A percentile compares a stretch with the other conserved stretches of the same genome.
Conservation (phyloP, 2,329 filamentous ascomycete species). For the Corynespora cassiicola region DNA sequence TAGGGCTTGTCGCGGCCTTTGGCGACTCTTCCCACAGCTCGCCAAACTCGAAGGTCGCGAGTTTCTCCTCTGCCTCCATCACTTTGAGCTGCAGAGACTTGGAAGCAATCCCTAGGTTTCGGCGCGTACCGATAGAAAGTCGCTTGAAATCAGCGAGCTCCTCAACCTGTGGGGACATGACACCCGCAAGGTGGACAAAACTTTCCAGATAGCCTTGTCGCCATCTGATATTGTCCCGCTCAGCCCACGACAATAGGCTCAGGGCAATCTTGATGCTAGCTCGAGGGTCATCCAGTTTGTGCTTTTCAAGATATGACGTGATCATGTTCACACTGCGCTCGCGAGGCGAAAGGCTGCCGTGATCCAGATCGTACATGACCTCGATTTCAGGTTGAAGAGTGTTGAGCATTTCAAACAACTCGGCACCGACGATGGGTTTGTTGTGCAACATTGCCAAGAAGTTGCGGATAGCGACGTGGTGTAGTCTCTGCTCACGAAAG, state of each 20-base stretch:
- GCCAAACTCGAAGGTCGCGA: slow-evolving; percentile 65
- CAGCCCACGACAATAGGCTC: slow-evolving; percentile 70
- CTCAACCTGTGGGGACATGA: slow-evolving; percentile 56
- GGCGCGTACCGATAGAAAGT: slow-evolving; percentile 67
- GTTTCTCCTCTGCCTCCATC: slow-evolving; percentile 66
- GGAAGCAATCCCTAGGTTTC: slow-evolving; percentile 67
- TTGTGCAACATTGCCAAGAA: slow-evolving; percentile 71
- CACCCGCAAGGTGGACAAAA: slow-evolving; percentile 71
- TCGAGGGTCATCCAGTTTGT: slow-evolving; percentile 69
- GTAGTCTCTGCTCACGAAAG: slow-evolving; percentile 58
- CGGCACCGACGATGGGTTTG: slow-evolving; percentile 69
- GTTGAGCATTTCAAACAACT: slow-evolving; percentile 67
- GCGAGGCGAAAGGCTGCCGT: slow-evolving; percentile 29
- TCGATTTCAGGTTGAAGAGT: slow-evolving; percentile 69
- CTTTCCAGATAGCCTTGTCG: slow-evolving; percentile 71
- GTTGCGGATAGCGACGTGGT: slow-evolving; percentile 72
- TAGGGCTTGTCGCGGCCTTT: slow-evolving; percentile 47
- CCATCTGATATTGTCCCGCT: slow-evolving; percentile 67
- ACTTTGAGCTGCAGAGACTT: slow-evolving; percentile 69
- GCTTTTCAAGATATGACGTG: slow-evolving; percentile 65
- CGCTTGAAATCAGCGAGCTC: slow-evolving; percentile 62
- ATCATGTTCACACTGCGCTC: slow-evolving; percentile 64
- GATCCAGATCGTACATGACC: slow-evolving; percentile 58
- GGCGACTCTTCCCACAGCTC: slow-evolving; percentile 62
- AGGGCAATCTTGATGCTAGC: slow-evolving; percentile 66